These are phyloP conservation scores for Phaffia rhodozyma DNA, from an alignment of 1,284 basidiomycete genomes.

Conservation along the genomic window DNA sequence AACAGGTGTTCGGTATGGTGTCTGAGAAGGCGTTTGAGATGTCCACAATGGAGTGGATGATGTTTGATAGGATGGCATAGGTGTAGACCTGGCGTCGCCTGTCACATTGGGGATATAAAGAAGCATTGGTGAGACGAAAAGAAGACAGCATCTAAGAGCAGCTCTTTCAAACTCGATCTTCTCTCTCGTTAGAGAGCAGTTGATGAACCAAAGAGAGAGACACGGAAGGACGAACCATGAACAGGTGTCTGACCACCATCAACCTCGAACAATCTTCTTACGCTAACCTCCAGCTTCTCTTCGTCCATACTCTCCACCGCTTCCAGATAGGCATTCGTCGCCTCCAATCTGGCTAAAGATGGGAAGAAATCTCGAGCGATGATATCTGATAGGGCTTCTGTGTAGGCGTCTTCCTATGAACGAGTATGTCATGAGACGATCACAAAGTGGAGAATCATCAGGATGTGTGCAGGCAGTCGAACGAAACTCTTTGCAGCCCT, in stretches of 20 bases:
- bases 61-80: too few species aligned
- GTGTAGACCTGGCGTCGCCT: too few species aligned
- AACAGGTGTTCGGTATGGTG: conserved; percentile 48
- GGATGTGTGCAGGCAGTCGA: not conserved
- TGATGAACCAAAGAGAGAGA: too few species aligned
- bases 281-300: conserved; percentile 16
- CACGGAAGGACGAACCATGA: not conserved
- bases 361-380: conserved; percentile 98
- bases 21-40: conserved; percentile 26
- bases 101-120: too few species aligned
- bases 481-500: too few species aligned
- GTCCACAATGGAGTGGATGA: too few species aligned
- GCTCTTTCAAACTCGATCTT: too few species aligned
- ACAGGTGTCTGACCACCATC: conserved; percentile 8
- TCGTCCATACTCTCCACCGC: conserved; percentile 57
- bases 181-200: not conserved
- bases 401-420: conserved; percentile 75
- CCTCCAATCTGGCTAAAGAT: conserved; percentile 70
- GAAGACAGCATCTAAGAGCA: too few species aligned
- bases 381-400: conserved; percentile 77
- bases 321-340: conserved; percentile 70
- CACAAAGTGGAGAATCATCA: not conserved
- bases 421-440: conserved; percentile 3
- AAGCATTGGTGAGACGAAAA: too few species aligned
- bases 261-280: conserved; percentile 20